Evolutionary conservation across 805 yeast species (phyloP), one percentile per base, ranked within the genome.

Genomic region (Yarrowia deformans): DNA sequence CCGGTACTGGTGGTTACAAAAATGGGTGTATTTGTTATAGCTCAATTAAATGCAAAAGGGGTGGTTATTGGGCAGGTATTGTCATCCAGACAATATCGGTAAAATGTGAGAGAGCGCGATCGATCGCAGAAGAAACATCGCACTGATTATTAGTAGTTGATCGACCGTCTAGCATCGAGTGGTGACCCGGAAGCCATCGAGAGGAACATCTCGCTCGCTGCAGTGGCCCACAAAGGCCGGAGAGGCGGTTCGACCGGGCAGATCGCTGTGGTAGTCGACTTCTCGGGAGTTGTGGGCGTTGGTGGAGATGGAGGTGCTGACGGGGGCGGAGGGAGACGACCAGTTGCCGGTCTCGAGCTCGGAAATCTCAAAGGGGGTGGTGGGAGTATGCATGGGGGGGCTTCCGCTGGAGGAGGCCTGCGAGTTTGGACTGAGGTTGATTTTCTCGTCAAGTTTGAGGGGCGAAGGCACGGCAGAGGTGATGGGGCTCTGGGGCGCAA

Each of bases 281-380:
- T 56, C 63, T 12, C 63, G 63, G 0, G 63, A 56, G 63, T 56
- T 56, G 63, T 56, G 63, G 37, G 63, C 63, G 37, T 40, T 56
- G 48, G 63, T 56, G 16, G 63, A 56, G 48, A 56, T 56, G 63
- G 63, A 40, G 23, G 63, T 56, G 63, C 63, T 56, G 19, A 56
- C 63, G 14, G 63, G 63, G 3, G 63, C 63, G 5, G 23, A 56
- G 37, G 63, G 63, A 13, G 63, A 56, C 19, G 66, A 45, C 66
- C 66, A 60, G 52, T 32, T 60, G 66, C 66, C 66, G 8, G 66
- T 43, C 23, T 60, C 66, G 52, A 60, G 66, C 50, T 60, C 66
- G 43, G 50, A 60, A 19, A 56, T 56, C 63, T 56, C 63, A 40
- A 56, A 56, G 29, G 63, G 63, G 10, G 63, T 56, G 16, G 63